Percentiles rank a stretch among this genome's conserved stretches.
Evolutionary conservation across 371 early-diverging fungal species (phyloP).

Genomic region (Mortierella sp.): DNA sequence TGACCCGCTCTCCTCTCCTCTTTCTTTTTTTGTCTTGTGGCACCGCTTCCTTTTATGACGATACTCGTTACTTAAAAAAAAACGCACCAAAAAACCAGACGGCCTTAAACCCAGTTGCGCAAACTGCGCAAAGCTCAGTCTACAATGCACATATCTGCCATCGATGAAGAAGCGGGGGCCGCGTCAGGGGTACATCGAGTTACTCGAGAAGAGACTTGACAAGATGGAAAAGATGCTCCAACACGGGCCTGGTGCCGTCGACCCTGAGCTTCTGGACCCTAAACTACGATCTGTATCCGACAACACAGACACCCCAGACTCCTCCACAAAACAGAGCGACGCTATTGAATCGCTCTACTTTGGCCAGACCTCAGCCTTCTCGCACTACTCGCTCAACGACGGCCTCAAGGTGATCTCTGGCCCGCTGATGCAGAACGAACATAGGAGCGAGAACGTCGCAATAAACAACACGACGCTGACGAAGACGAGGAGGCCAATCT

Average conservation of each 20-base stretch:
- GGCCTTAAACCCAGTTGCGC: conserved; percentile 83
- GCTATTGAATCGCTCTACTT: conserved; percentile 27
- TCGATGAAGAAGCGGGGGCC: conserved; percentile 82
- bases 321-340: neutral
- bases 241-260: conserved; percentile 37
- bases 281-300: neutral
- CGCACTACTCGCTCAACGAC: conserved; percentile 5
- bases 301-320: neutral
- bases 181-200: conserved; percentile 82
- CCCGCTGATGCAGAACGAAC: neutral
- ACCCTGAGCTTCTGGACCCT: conserved; percentile 27
- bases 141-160: conserved; percentile 78
- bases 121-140: conserved; percentile 76
- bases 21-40: neutral
- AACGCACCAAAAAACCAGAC: conserved; percentile 54
- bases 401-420: neutral
- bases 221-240: conserved; percentile 72
- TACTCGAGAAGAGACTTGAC: conserved; percentile 76
- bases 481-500: conserved; percentile 28
- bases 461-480: neutral
- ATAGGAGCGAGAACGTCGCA: neutral
- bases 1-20: too few relatives aligned
- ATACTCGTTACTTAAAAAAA: neutral
- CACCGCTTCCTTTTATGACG: neutral
- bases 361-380: conserved; percentile 31